A percentile compares a stretch with the other conserved stretches of the same genome.
Evolutionary conservation across 352 stramenopile genomes (phyloP).

Genomic region (Pythium periplocum): DNA sequence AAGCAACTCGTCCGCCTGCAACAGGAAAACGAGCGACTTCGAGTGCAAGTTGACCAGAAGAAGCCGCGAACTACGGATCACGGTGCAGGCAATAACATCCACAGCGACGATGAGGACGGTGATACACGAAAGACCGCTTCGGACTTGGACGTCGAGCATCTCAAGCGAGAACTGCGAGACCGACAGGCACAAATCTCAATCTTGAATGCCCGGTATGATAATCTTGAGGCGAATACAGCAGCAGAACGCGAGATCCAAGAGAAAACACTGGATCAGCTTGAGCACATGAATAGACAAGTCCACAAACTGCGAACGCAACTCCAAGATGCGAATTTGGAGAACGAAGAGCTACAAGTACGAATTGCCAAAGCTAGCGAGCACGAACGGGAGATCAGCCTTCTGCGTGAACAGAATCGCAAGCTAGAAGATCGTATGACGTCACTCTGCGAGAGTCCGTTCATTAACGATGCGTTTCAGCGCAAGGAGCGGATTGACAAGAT

Average conservation of each 20-base stretch:
- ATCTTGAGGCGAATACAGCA: constrained; percentile 74
- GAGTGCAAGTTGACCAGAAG: constrained; percentile 3
- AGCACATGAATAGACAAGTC: constrained; percentile 90
- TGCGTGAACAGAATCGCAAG: constrained; percentile 78
- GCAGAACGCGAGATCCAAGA: constrained; percentile 88
- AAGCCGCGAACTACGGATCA: constrained; percentile 4
- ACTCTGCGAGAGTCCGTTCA: constrained; percentile 92
- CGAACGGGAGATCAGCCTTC: constrained; percentile 67
- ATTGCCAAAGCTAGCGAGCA: constrained; percentile 63
- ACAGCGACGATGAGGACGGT: constrained; percentile 2
- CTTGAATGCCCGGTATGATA: constrained; percentile 86
- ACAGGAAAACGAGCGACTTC: constrained; percentile 62
- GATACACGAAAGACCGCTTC: constrained; percentile 8
- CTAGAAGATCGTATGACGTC: constrained; percentile 89
- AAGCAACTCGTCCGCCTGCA: constrained; percentile 67
- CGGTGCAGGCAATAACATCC: constrained; percentile 23
- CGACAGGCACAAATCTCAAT: constrained; percentile 79
- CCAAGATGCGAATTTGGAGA: constrained; percentile 71
- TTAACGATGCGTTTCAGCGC: constrained; percentile 87
- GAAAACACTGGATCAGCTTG: constrained; percentile 81
- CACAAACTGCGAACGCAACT: constrained; percentile 83
- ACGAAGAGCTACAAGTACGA: constrained; percentile 67
- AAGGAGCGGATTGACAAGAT: constrained; percentile 86
- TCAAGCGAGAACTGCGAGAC: constrained; percentile 76
- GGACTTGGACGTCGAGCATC: constrained; percentile 38